Percentiles rank a stretch among this genome's conserved stretches.
phyloP scores from a whole-genome alignment of 2,329 filamentous ascomycete species.

The Microascus cirrosus region DNA sequence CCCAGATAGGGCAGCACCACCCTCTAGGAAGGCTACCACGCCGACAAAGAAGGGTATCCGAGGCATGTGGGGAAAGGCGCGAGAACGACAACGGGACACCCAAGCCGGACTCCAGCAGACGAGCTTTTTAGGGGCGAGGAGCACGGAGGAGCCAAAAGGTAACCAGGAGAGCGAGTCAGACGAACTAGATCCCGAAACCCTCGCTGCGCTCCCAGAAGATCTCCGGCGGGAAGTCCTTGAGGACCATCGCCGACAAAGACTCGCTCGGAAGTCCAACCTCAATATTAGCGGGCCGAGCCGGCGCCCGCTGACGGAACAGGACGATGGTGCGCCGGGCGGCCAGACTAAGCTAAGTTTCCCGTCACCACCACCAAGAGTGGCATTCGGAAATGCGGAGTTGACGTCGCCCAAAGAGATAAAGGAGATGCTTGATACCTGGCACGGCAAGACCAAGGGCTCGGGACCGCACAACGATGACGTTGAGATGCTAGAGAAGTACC shows the following conservation, averaged over 20 bases:
- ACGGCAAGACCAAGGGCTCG: conserved; percentile 53
- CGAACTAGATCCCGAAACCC: conserved; percentile 58
- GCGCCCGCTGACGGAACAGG: not conserved
- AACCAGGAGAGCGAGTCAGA: not conserved
- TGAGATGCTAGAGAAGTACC: conserved; percentile 59
- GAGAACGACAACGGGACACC: conserved; percentile 39
- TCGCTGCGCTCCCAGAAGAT: conserved; percentile 74
- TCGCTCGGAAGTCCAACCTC: conserved; percentile 19
- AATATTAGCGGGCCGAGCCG: conserved; percentile 1
- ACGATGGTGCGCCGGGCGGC: conserved; percentile 12
- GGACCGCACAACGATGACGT: conserved; percentile 76
- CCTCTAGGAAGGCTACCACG: conserved; percentile 39
- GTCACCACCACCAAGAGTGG: conserved; percentile 28
- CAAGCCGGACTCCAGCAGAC: conserved; percentile 59
- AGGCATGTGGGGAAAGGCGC: conserved; percentile 28
- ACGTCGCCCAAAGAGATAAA: conserved; percentile 50
- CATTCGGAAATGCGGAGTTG: conserved; percentile 31
- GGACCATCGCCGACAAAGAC: conserved; percentile 44
- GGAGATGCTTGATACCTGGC: conserved; percentile 66
- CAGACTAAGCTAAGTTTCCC: conserved; percentile 36
- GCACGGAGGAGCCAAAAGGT: not conserved
- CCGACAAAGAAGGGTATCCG: conserved; percentile 53
- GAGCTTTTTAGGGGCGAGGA: conserved; percentile 52
- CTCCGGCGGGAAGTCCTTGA: conserved; percentile 67
- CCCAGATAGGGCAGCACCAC: not conserved